These are phyloP conservation scores for Pseudocercospora macadamiae DNA, from an alignment of 2,329 filamentous ascomycete genomes.

Conservation along the genomic window DNA sequence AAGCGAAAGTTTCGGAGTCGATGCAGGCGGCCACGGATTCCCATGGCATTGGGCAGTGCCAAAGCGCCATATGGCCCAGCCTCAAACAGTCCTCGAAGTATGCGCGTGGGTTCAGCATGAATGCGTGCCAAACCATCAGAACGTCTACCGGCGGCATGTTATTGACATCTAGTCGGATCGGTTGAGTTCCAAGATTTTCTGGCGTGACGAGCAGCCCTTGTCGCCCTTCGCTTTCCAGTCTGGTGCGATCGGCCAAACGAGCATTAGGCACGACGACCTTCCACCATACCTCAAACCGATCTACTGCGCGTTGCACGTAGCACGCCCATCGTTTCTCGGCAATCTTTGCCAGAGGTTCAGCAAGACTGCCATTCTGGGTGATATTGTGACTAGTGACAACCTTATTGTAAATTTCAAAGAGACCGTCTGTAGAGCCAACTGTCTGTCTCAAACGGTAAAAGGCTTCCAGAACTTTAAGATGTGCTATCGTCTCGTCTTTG, in stretches of 20 bases:
- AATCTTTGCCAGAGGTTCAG: slow-evolving; percentile 52
- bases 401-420: slow-evolving; percentile 62
- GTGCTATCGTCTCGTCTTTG: slow-evolving; percentile 66
- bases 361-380: slow-evolving; percentile 37
- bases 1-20: slow-evolving; percentile 60
- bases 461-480: slow-evolving; percentile 72
- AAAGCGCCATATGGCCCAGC: slow-evolving; percentile 57
- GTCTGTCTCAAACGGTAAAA: slow-evolving; percentile 69
- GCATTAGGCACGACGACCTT: slow-evolving; percentile 38
- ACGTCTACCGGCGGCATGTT: slow-evolving; percentile 58
- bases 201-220: slow-evolving; percentile 24
- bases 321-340: slow-evolving; percentile 75
- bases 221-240: slow-evolving; percentile 17
- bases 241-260: slow-evolving; percentile 9
- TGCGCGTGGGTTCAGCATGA: slow-evolving; percentile 75
- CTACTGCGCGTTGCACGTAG: slow-evolving; percentile 68
- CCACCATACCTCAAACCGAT: slow-evolving; percentile 72
- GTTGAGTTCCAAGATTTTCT: background rate
- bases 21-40: slow-evolving; percentile 60
- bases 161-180: slow-evolving; percentile 7
- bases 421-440: slow-evolving; percentile 66
- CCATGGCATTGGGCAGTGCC: slow-evolving; percentile 71
- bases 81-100: slow-evolving; percentile 75
- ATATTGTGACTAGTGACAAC: slow-evolving; percentile 33
- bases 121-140: slow-evolving; percentile 78